Evolutionary conservation across 176 grass and related monocot genomes (phyloP).

Genomic region (Oryza nivara): DNA sequence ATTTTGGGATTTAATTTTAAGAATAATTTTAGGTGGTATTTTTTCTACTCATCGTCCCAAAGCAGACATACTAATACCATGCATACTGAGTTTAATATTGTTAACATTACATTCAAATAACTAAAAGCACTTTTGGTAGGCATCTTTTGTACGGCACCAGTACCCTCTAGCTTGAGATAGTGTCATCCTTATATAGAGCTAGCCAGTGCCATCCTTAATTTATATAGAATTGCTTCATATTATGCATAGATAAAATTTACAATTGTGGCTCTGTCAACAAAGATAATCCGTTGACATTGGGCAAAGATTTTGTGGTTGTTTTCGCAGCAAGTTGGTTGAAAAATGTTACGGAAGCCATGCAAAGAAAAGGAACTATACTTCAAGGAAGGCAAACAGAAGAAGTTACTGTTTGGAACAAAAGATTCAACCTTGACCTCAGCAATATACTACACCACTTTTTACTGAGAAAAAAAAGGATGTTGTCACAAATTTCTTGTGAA

Average conservation of each 20-base stretch:
- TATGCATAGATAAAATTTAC: not conserved
- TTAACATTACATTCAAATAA: not conserved
- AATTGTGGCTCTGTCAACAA: slow-evolving; percentile 15
- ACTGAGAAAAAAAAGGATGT: not conserved
- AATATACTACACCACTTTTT: not conserved
- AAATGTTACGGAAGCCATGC: slow-evolving; percentile 1
- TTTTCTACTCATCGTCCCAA: too few species aligned
- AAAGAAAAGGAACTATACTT: not conserved
- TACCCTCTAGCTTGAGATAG: not conserved
- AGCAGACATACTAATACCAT: too few species aligned
- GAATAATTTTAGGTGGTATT: too few species aligned
- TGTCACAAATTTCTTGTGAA: not conserved
- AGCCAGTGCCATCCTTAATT: not conserved
- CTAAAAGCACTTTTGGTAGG: not conserved
- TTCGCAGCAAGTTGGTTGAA: slow-evolving; percentile 42
- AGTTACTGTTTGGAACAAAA: slow-evolving; percentile 9
- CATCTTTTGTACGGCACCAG: not conserved
- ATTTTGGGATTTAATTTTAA: too few species aligned
- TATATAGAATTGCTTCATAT: not conserved
- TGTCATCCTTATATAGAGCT: not conserved
- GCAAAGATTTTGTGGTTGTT: slow-evolving; percentile 43
- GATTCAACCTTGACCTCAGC: not conserved
- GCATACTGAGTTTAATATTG: not conserved
- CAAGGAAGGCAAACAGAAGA: slow-evolving; percentile 18
- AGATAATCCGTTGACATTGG: slow-evolving; percentile 40